Evolutionary conservation across 331 rosid species (phyloP), one percentile per base, ranked within the genome.

Genomic region (Pyrus hybrid): DNA sequence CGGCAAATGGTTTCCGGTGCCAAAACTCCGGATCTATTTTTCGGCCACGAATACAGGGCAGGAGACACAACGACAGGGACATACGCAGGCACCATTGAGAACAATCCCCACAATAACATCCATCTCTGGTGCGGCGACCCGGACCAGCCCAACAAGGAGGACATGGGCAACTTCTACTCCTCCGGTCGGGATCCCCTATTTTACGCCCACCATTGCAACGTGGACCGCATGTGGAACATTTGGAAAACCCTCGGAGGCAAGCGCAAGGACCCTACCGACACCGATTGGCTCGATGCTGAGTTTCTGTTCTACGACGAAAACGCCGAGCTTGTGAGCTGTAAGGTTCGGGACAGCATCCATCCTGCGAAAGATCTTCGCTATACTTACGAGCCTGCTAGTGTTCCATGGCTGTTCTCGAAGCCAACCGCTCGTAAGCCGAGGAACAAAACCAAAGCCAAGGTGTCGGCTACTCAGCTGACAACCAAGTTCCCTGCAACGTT

Each of bases 111-210:
- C 28, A 63, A 57, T 6, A 47, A 53, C 17, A 53, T 78, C 32
- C 82, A 78, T 16, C 20, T 64, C 2, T 66, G 66, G 73, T 5
- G 47, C 2, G 82, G 82, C 1, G 63, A 72, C 21, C 67, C 75
- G 8, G 28, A 21, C 9, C 62, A 66, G 43, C n/a, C 25, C 0
- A 5, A 53, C 6, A 25, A 72, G 0, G 82, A 78, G 25, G 67
- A 78, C 49, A 78, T 78, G 82, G 37, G 75, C 1, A 14, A 60
- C 68, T 89, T 93, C 74, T 93, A 89, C 74, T 77, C 98, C 0
- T 92, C 98, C 1, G 97, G 84, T 2, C 77, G 96, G 16, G 98
- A 93, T 58, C 98, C 98, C 3, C 79, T 93, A 29, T 93, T 93
- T 53, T 93, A 3, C 28, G 43, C 84, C 37, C 96, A 93, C 75